These are phyloP conservation scores for Salix koriyanagi DNA, from an alignment of 345 rosid genomes.

Conservation along the genomic window DNA sequence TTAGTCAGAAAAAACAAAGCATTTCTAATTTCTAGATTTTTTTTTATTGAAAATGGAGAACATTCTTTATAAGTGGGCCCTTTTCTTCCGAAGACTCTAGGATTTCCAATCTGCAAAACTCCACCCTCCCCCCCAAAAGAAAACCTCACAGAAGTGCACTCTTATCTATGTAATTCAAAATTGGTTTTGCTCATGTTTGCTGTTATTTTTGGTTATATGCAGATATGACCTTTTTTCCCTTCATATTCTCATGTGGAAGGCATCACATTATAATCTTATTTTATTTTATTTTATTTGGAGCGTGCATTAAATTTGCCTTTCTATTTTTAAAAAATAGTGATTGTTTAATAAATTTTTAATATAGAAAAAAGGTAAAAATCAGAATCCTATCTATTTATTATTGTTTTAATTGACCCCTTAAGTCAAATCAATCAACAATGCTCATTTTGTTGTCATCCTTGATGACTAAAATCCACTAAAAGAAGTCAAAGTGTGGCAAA, in stretches of 20 bases:
- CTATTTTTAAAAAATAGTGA: too few relatives aligned
- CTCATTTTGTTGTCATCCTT: not conserved
- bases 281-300: not conserved
- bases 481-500: not conserved
- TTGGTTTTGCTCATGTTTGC: not conserved
- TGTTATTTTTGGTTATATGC: not conserved
- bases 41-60: not conserved
- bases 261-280: not conserved
- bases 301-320: not conserved
- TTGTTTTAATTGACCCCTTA: not conserved
- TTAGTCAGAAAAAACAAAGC: not conserved
- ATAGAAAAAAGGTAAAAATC: not conserved
- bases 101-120: not conserved
- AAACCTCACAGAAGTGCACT: not conserved
- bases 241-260: not conserved
- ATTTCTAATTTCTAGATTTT: not conserved
- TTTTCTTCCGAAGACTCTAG: not conserved
- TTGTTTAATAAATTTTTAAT: too few relatives aligned
- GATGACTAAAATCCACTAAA: not conserved
- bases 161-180: not conserved
- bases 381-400: not conserved
- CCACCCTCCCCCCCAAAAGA: too few relatives aligned
- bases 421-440: not conserved
- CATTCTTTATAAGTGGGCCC: not conserved
- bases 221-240: not conserved